Conservation (phyloP, 1,139 yeast genomes). For the Debaryomyces psychrophilus region DNA sequence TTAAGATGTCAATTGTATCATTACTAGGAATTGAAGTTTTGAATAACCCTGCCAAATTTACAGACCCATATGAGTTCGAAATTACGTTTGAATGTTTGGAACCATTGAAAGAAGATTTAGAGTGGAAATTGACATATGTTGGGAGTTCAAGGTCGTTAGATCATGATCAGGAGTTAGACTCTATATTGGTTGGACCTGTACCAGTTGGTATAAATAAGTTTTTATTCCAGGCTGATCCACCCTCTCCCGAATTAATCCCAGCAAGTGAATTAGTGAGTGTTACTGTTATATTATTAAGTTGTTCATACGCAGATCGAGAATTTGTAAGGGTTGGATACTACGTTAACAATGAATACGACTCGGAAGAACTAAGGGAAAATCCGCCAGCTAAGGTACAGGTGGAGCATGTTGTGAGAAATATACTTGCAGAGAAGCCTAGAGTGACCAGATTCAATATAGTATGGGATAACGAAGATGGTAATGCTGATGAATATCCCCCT, state of each 20-base stretch:
- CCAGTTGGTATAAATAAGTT: slow-evolving; percentile 97
- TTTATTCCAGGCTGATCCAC: slow-evolving; percentile 93
- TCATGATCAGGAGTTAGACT: slow-evolving; percentile 95
- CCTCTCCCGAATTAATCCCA: slow-evolving; percentile 93
- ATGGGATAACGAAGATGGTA: slow-evolving; percentile 78
- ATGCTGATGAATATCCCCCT: slow-evolving; percentile 73
- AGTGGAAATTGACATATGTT: slow-evolving; percentile 96
- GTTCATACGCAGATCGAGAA: slow-evolving; percentile 91
- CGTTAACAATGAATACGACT: slow-evolving; percentile 94
- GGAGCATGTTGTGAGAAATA: slow-evolving; percentile 91
- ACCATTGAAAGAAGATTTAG: slow-evolving; percentile 88
- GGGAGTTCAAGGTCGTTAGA: slow-evolving; percentile 92
- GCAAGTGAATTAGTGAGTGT: slow-evolving; percentile 94
- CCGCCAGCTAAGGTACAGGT: slow-evolving; percentile 95
- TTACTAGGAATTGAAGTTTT: slow-evolving; percentile 87
- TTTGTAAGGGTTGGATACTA: slow-evolving; percentile 97
- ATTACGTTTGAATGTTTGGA: slow-evolving; percentile 96
- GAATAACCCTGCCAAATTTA: slow-evolving; percentile 93
- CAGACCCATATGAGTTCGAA: slow-evolving; percentile 93
- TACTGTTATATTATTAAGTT: slow-evolving; percentile 87
- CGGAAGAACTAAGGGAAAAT: slow-evolving; percentile 87
- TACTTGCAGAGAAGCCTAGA: slow-evolving; percentile 95
- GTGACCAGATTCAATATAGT: slow-evolving; percentile 95
- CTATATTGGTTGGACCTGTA: slow-evolving; percentile 94
- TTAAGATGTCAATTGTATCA: slow-evolving; percentile 86